These are phyloP conservation scores for Pyrus pyrifolia DNA, from an alignment of 306 rosid genomes.

Conservation along the genomic window DNA sequence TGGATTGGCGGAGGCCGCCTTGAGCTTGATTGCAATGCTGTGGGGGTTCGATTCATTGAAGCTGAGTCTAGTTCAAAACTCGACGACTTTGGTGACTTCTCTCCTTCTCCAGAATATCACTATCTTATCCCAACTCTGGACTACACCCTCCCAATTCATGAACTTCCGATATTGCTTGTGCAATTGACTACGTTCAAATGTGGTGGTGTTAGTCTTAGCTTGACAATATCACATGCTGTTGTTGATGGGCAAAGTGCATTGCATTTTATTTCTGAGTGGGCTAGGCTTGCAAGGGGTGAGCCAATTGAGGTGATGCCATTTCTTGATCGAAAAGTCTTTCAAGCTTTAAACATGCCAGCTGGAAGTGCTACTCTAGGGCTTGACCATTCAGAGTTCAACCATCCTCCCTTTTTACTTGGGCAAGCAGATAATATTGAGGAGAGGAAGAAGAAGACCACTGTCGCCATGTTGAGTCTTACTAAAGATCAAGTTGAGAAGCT, in stretches of 20 bases:
- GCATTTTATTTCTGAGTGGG: conserved; percentile 48
- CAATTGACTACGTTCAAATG: conserved; percentile 53
- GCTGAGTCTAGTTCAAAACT: conserved; percentile 33
- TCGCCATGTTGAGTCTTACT: conserved; percentile 28
- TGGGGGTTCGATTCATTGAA: conserved; percentile 37
- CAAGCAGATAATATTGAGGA: conserved; percentile 17
- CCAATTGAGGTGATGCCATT: conserved; percentile 29
- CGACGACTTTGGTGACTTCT: conserved; percentile 30
- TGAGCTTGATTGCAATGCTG: conserved; percentile 45
- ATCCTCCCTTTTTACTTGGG: conserved; percentile 22
- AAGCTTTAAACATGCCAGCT: background rate
- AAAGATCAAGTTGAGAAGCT: conserved; percentile 37
- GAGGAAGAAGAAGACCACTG: conserved; percentile 28
- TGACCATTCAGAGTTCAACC: conserved; percentile 4
- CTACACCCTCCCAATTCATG: conserved; percentile 36
- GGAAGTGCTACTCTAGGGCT: background rate
- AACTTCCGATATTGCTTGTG: conserved; percentile 31
- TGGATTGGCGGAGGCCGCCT: conserved; percentile 42
- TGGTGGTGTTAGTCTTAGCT: conserved; percentile 36
- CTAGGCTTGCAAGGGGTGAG: conserved; percentile 40
- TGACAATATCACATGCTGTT: conserved; percentile 33
- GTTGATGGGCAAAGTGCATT: conserved; percentile 43
- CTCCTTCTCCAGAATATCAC: conserved; percentile 13
- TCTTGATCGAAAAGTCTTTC: conserved; percentile 21
- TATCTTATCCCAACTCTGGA: conserved; percentile 31